Evolutionary conservation across 805 yeast genomes (phyloP), one percentile per base, ranked within the genome.

Genomic region (Vanderwaltozyma tropicalis): DNA sequence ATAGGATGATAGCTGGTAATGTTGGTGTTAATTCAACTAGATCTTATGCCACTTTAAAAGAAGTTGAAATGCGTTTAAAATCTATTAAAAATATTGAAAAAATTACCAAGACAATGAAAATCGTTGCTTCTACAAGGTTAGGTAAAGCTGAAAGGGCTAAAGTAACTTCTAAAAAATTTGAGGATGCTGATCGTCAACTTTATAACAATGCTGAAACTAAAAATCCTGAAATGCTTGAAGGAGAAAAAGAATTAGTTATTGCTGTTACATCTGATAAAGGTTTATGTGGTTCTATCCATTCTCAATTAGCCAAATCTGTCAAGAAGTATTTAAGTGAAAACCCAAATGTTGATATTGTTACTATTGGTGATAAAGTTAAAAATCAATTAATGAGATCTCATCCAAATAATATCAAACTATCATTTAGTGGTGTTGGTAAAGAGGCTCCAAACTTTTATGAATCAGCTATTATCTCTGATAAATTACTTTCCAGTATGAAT

Each of bases 21-120:
- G n/a, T 8, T 17, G 18, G 25, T 22, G 7, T 26, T 14, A 36
- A 29, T 5, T 28, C 43, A 7, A 22, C 37, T 3, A 84, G 95
- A 81, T 80, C 79, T 73, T 89, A 86, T 73, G 98, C 98, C 59
- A 92, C 98, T 53, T 76, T 92, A 64, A 89, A 96, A 72, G 98
- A 92, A 69, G 94, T 92, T 61, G 98, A 92, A 74, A 82, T 76
- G 67, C 94, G 98, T 74, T 78, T 92, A 63, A 92, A 92, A 74
- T 86, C 96, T 49, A 92, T 92, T 66, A 92, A 89, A 75, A 92
- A 92, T 76, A 89, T 92, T 66, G 96, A 92, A 72, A 92, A 92
- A 74, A 92, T 92, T 71, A 92, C 98, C 70, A 92, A 92, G 71
- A 92, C 98, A 67, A 92, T 92, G 97, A 92, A 88, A 75, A 81